Base-by-base conservation (phyloP, 345 rosid species). In the Psidium guajava region DNA sequence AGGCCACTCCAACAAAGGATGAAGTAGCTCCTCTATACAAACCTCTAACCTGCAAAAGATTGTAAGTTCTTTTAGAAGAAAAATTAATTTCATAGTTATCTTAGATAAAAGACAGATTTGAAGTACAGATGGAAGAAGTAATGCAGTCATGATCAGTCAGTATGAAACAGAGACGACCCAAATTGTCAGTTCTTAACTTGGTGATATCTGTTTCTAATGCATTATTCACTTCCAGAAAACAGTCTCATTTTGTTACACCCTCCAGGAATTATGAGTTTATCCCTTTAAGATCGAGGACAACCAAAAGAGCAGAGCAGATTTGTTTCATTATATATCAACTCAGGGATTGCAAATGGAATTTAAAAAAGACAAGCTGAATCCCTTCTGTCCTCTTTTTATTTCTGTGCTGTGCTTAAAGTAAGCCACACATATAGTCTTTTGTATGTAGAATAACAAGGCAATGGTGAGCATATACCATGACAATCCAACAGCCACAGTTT, bases 11-110 rank as follows among this genome's bases (percentile, higher is more conserved):
- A 82, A 93, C 75, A 92, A 98, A 95, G 81, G 98, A 95, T 6
- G 99, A 93, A 52, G 96, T 95, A 81, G 96, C 98, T 84, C 99
- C 99, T 44, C 94, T 93, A 27, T 96, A 96, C 82, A 96, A 96
- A 82, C 99, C 98, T 92, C 87, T 94, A 25, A 98, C 94, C 98
- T 95, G 93, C 82, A 82, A 52, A 52, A 86, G 86, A 86, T 14
- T 5, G 82, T 80, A 64, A 42, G 18, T 51, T 59, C 77, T 84
- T n/a, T 84, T 50, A 59, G 80, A 83, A 50, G 61, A 32, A 11
- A 80, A 59, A 15, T 36, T 61, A 36, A 52, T 4, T 50, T 82
- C 83, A 52, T 0, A 69, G 80, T 40, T 36, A 11, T 36, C 47
- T 36, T 8, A 69, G 25, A 69, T 36, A 69, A 69, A 69, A 32